Evolutionary conservation across 2,329 filamentous ascomycete species (phyloP).

Genomic region (Hortaea werneckii): DNA sequence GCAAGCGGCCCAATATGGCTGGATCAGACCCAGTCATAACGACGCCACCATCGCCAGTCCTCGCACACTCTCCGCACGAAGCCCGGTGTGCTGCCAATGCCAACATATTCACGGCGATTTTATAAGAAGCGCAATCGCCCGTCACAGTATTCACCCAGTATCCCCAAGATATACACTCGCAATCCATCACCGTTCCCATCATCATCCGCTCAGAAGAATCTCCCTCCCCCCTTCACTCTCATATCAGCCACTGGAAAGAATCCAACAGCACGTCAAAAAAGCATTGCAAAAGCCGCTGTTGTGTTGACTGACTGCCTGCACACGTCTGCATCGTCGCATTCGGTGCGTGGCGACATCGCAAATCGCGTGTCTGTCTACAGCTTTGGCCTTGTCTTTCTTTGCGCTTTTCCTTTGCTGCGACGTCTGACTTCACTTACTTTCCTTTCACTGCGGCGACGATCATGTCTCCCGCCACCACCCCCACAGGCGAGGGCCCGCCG

Average conservation of each 20-base stretch:
- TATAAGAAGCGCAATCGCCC: background rate
- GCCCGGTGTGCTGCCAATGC: background rate
- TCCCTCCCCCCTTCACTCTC: background rate
- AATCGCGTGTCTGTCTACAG: background rate
- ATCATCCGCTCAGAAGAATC: background rate
- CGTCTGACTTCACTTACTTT: background rate
- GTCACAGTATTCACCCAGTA: background rate
- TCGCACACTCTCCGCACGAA: background rate
- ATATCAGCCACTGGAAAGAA: background rate
- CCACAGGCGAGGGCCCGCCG: background rate
- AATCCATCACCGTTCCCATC: background rate
- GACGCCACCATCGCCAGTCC: background rate
- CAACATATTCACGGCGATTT: background rate
- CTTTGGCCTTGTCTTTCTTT: background rate
- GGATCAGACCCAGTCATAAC: background rate
- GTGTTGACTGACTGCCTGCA: too few relatives aligned
- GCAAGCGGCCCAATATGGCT: background rate
- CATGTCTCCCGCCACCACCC: background rate
- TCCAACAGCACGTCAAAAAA: background rate
- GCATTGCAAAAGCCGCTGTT: background rate
- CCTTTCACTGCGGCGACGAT: background rate
- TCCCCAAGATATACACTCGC: background rate
- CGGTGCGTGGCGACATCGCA: background rate
- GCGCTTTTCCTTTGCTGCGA: background rate
- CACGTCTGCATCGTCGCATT: background rate